Conservation (phyloP, 2,329 filamentous ascomycete species). For the Chaetoscypha palmicola region DNA sequence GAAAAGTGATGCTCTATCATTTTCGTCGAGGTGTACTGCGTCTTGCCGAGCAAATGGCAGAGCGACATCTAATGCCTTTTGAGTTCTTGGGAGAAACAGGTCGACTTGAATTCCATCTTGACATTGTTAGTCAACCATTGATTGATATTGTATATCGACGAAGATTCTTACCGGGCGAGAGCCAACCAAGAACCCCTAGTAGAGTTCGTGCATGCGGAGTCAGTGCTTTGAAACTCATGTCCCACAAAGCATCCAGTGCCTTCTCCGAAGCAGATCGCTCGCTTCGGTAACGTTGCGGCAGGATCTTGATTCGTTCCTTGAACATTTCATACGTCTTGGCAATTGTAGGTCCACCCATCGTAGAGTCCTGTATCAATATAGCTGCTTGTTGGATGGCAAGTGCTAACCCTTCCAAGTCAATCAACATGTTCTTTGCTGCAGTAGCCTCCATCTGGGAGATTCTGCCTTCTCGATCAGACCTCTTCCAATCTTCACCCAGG, state of each 20-base stretch:
- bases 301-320: conserved; percentile 10
- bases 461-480: conserved; percentile 10
- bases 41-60: conserved; percentile 20
- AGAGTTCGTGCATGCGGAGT: conserved; percentile 9
- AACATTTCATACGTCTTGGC: conserved; percentile 10
- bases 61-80: conserved; percentile 15
- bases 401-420: conserved; percentile 13
- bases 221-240: conserved; percentile 16
- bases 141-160: background rate
- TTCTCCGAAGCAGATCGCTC: conserved; percentile 8
- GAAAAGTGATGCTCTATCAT: conserved; percentile 8
- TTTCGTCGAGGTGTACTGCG: conserved; percentile 7
- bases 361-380: conserved; percentile 8
- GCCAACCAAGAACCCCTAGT: conserved; percentile 15
- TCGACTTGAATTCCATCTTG: conserved; percentile 16
- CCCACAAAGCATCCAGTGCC: conserved; percentile 16
- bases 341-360: conserved; percentile 12
- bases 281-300: conserved; percentile 8
- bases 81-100: conserved; percentile 18
- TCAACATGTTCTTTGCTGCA: conserved; percentile 14
- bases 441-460: conserved; percentile 11
- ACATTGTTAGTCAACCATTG: background rate
- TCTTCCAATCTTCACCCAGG: conserved; percentile 17
- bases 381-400: conserved; percentile 18
- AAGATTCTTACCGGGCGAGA: conserved; percentile 10